phyloP scores from a whole-genome alignment of 208 protist genomes.

The Acanthamoeba sp. region DNA sequence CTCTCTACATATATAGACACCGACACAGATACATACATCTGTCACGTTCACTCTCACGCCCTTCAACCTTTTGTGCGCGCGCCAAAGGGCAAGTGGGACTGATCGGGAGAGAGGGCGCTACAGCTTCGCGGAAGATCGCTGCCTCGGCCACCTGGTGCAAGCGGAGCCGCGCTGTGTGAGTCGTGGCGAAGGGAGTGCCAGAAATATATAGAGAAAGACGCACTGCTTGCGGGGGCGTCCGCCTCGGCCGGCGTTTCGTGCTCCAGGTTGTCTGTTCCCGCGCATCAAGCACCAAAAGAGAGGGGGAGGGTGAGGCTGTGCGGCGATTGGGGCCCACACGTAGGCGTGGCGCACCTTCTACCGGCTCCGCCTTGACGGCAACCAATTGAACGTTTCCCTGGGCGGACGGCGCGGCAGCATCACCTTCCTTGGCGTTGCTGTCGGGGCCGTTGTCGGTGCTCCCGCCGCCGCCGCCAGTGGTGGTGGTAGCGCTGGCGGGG shows the following conservation, averaged over 20 bases:
- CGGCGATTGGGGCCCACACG: too few species aligned
- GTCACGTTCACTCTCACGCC: too few species aligned
- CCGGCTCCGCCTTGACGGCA: neutral
- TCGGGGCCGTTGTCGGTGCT: neutral
- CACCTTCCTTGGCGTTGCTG: neutral
- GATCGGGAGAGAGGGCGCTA: neutral
- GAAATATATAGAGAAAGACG: neutral
- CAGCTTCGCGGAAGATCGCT: neutral
- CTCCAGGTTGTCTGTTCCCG: too few species aligned
- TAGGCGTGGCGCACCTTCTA: neutral
- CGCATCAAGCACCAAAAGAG: too few species aligned
- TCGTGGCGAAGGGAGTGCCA: too few species aligned
- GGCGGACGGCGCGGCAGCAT: neutral
- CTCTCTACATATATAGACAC: too few species aligned
- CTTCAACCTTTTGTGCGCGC: too few species aligned
- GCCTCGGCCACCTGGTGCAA: neutral
- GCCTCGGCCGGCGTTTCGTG: neutral
- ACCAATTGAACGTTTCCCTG: too few species aligned
- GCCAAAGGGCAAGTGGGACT: neutral
- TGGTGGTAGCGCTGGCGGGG: neutral
- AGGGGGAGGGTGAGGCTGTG: too few species aligned
- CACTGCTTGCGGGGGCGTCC: neutral
- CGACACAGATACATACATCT: too few species aligned
- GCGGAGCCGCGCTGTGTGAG: too few species aligned
- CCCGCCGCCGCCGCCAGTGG: neutral